phyloP scores from a whole-genome alignment of 192 early-diverging fungal genomes.

The Funneliformis geosporum region DNA sequence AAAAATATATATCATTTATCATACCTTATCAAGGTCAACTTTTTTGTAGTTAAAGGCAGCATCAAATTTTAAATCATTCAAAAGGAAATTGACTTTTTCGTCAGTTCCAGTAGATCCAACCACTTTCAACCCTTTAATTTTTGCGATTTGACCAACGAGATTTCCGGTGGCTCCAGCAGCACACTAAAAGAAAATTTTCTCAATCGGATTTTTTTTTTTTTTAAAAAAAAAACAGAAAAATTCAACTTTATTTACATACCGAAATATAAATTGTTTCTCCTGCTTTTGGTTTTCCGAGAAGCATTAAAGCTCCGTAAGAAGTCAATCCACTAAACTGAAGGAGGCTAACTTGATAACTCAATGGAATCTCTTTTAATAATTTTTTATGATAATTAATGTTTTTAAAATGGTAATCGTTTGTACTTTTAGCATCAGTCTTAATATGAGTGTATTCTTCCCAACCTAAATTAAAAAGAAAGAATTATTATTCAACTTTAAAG shows the following conservation, averaged over 20 bases:
- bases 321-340: conserved; percentile 30
- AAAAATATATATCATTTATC: neutral
- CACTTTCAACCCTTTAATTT: conserved; percentile 73
- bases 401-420: too few relatives aligned
- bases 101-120: conserved; percentile 83
- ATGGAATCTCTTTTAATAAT: conserved; percentile 48
- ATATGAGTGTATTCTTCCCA: conserved; percentile 41
- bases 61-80: conserved; percentile 71
- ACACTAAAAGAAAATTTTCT: conserved; percentile 36
- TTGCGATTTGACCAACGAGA: conserved; percentile 77
- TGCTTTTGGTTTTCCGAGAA: conserved; percentile 68
- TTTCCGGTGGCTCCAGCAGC: conserved; percentile 81
- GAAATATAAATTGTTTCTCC: too few relatives aligned
- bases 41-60: conserved; percentile 95
- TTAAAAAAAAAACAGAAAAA: conserved; percentile 59
- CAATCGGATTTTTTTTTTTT: neutral
- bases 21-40: conserved; percentile 43
- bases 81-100: conserved; percentile 76
- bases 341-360: conserved; percentile 12
- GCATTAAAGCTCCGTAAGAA: conserved; percentile 47
- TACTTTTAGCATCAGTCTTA: conserved; percentile 58
- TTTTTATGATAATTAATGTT: conserved; percentile 80
- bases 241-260: too few relatives aligned
- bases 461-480: conserved; percentile 34
- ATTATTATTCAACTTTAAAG: conserved; percentile 39